These are phyloP conservation scores for Apiospora hydei DNA, from an alignment of 2,329 filamentous ascomycete genomes.

Conservation along the genomic window DNA sequence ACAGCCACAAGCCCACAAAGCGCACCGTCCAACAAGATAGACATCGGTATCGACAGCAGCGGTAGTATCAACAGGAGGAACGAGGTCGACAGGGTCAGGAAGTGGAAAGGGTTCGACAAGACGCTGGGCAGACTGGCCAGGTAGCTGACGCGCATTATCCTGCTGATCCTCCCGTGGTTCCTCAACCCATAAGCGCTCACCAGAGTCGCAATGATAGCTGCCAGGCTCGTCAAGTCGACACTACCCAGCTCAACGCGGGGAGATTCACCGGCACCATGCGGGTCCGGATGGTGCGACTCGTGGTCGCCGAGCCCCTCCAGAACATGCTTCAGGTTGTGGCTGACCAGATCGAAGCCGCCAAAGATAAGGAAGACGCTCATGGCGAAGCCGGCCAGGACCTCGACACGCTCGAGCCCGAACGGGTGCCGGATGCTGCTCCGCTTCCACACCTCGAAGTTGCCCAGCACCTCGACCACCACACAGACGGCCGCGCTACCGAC, in stretches of 20 bases:
- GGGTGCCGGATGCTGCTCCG: conserved; percentile 91
- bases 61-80: conserved; percentile 81
- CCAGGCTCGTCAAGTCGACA: conserved; percentile 80
- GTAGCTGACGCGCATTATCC: conserved; percentile 86
- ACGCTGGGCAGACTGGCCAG: conserved; percentile 83
- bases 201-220: conserved; percentile 83
- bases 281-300: conserved; percentile 73
- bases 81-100: conserved; percentile 89
- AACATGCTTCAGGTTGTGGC: conserved; percentile 92
- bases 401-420: conserved; percentile 89
- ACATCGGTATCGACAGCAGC: conserved; percentile 80
- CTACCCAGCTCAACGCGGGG: conserved; percentile 72
- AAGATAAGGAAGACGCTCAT: conserved; percentile 97
- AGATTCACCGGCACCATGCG: conserved; percentile 55
- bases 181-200: conserved; percentile 86
- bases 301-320: conserved; percentile 77
- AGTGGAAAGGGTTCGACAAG: conserved; percentile 94
- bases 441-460: conserved; percentile 98
- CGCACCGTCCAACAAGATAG: conserved; percentile 82
- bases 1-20: conserved; percentile 83
- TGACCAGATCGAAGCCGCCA: conserved; percentile 94
- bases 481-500: conserved; percentile 91
- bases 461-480: conserved; percentile 88
- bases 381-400: conserved; percentile 93
- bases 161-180: conserved; percentile 91